Conservation (phyloP, 345 rosid genomes). For the Populus deltoides region DNA sequence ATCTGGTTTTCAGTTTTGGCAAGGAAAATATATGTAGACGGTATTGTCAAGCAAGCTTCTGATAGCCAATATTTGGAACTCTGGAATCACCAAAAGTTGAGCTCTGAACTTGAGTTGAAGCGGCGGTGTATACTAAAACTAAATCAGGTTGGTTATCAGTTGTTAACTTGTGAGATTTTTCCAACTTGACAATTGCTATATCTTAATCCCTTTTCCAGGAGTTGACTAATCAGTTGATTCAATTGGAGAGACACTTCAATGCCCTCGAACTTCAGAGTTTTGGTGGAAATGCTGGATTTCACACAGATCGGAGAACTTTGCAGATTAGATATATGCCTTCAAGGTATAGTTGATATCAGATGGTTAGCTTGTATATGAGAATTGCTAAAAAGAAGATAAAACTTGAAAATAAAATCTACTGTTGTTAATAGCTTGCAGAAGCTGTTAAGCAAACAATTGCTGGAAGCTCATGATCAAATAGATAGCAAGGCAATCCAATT, state of each 20-base stretch:
- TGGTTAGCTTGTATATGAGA: constrained; percentile 11
- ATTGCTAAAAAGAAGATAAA: no score
- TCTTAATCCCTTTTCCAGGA: constrained; percentile 48
- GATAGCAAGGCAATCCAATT: constrained; percentile 1
- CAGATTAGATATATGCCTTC: constrained; percentile 56
- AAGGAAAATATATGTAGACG: constrained; percentile 69
- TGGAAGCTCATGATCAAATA: constrained; percentile 10
- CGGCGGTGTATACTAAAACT: constrained; percentile 52
- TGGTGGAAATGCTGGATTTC: constrained; percentile 51
- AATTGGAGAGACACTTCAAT: constrained; percentile 86
- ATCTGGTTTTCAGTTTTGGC: constrained; percentile 65
- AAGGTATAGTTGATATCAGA: constrained; percentile 44
- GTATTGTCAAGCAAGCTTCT: constrained; percentile 78
- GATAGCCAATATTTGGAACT: constrained; percentile 80
- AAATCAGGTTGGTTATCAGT: constrained; percentile 55
- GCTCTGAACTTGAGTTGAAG: constrained; percentile 83
- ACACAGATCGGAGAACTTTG: constrained; percentile 42
- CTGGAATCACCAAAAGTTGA: constrained; percentile 83
- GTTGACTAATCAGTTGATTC: constrained; percentile 76
- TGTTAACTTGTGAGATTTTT: constrained; percentile 11
- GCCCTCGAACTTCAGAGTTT: constrained; percentile 75
- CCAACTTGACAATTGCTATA: constrained; percentile 15
- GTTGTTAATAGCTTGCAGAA: neutral
- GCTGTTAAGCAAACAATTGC: neutral
- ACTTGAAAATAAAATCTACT: neutral